phyloP scores from a whole-genome alignment of 768 basidiomycete genomes.

The Fistulinella prunicolor region DNA sequence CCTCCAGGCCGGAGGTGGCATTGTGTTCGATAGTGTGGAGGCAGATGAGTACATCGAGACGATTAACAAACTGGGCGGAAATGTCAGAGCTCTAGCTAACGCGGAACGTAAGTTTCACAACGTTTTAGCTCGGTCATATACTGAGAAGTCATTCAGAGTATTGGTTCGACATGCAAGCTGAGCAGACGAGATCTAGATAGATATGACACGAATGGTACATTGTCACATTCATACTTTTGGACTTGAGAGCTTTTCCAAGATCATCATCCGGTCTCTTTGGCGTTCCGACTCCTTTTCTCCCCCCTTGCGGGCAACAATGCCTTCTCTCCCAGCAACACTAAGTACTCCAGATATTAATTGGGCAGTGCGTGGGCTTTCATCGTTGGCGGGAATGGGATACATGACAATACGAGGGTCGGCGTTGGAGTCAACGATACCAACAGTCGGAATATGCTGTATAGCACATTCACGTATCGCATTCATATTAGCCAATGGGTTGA shows the following conservation, averaged over 20 bases:
- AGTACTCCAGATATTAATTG: conserved; percentile 89
- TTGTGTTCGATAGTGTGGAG: conserved; percentile 95
- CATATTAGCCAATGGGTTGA: conserved; percentile 84
- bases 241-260: conserved; percentile 24
- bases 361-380: conserved; percentile 87
- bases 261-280: conserved; percentile 26
- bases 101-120: conserved; percentile 73
- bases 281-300: conserved; percentile 24
- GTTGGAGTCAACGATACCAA: conserved; percentile 93
- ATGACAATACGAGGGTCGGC: conserved; percentile 95
- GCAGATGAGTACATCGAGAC: conserved; percentile 98
- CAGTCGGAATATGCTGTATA: conserved; percentile 84
- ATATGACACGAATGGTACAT: conserved; percentile 6
- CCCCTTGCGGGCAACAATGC: conserved; percentile 46
- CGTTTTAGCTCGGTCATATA: conserved; percentile 1
- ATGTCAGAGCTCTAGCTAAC: conserved; percentile 77
- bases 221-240: conserved; percentile 12
- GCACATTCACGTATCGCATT: conserved; percentile 92
- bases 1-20: conserved; percentile 94
- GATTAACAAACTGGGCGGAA: conserved; percentile 89
- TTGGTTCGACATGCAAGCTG: conserved; percentile 66
- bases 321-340: conserved; percentile 83
- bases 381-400: conserved; percentile 98
- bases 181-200: conserved; percentile 32
- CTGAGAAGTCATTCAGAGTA: conserved; percentile 47